Base-by-base conservation (phyloP, 2,329 filamentous ascomycete genomes). In the Claviceps monticola region DNA sequence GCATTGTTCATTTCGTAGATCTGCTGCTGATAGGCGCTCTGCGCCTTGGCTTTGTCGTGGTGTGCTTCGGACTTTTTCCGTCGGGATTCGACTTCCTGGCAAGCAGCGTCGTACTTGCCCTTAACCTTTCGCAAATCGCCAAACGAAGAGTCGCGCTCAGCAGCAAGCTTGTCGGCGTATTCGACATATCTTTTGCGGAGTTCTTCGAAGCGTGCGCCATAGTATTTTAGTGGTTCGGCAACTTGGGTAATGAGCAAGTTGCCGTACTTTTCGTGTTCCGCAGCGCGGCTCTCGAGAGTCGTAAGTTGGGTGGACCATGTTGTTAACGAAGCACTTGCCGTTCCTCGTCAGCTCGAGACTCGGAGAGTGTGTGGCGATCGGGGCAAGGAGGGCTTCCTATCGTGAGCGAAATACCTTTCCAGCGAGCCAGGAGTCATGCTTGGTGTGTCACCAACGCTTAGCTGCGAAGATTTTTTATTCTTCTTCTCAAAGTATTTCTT, bases 401-500 rank as follows among this genome's bases (percentile, higher is more conserved):
- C 16, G n/a, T 21, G 38, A 23, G 39, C 13, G 17, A 23, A n/a
- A 13, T 69, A 84, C 83, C 82, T 94, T 68, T 98, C 93, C 50
- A 98, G 79, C 37, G 91, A 97, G 2, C 94, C 93, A 1, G 93
- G 93, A 2, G 93, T 97, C 76, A 97, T 85, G 53, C 82, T 80
- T 39, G 93, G 93, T 23, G 83, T 93, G 62, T 98, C 93, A 62
- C 93, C 93, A 50, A 97, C 93, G 65, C 90, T 96, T 60, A 98
- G 69, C 61, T 77, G 84, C 59, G 88, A 85, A 44, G 85, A 84
- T 72, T 93, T 96, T 69, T 84, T 89, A 46, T 87, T 82, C 74
- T 97, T 98, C 74, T 94, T 94, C 63, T 98, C 94, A 64, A 88
- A 93, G 73, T 96, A 97, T 67, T 93, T 96, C 74, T 93, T 95